Conservation (phyloP, 2,329 filamentous ascomycete species). For the Raffaelea albimanens region DNA sequence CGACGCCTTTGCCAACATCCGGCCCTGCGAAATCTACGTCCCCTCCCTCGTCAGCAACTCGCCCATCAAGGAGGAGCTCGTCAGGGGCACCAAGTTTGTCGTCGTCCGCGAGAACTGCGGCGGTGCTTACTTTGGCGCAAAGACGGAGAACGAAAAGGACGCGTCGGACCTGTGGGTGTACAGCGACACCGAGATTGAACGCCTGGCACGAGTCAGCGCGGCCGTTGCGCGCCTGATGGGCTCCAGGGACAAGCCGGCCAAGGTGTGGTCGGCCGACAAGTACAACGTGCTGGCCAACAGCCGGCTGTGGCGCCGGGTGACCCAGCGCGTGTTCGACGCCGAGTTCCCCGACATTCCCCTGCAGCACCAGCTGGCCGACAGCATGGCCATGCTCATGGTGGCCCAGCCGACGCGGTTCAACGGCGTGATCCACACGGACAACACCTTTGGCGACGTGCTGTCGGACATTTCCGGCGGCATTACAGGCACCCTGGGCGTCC, state of each 20-base stretch:
- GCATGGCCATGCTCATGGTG: conserved; percentile 38
- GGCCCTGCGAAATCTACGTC: conserved; percentile 36
- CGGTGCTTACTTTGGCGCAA: conserved; percentile 39
- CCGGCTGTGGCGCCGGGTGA: conserved; percentile 37
- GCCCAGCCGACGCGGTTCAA: conserved; percentile 36
- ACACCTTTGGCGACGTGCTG: conserved; percentile 38
- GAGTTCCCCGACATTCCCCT: conserved; percentile 34
- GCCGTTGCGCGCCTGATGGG: conserved; percentile 28
- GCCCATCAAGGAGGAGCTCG: conserved; percentile 34
- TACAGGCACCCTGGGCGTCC: conserved; percentile 32
- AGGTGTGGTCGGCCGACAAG: conserved; percentile 40
- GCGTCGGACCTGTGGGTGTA: conserved; percentile 41
- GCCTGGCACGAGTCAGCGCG: conserved; percentile 35
- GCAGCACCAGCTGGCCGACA: conserved; percentile 36
- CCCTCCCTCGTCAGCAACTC: conserved; percentile 20
- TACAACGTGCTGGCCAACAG: conserved; percentile 42
- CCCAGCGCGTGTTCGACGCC: conserved; percentile 27
- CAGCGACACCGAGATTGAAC: conserved; percentile 32
- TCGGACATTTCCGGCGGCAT: conserved; percentile 36
- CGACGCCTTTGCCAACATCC: conserved; percentile 39
- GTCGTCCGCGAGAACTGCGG: conserved; percentile 41
- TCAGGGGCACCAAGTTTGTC: conserved; percentile 36
- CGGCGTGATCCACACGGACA: conserved; percentile 36
- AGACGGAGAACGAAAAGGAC: conserved; percentile 30
- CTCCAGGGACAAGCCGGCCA: conserved; percentile 16